Conservation (phyloP, 192 early-diverging fungal species). For the Bifiguratus adelaidae region DNA sequence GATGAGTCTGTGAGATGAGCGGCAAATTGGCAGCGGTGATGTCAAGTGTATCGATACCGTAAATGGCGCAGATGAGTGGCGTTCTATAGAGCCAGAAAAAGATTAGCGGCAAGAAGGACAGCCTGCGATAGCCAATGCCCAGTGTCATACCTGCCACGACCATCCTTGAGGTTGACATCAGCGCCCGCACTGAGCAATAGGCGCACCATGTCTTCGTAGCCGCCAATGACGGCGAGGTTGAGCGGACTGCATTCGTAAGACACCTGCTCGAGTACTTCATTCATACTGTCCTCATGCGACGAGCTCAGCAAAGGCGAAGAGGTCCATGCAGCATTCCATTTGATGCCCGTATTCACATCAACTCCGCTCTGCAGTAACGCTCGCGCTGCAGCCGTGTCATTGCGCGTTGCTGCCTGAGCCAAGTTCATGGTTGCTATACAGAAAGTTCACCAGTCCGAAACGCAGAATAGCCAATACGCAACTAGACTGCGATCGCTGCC, state of each 20-base stretch:
- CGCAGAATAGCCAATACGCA: too few species aligned
- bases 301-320: constrained; percentile 27
- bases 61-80: constrained; percentile 48
- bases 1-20: constrained; percentile 36
- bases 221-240: constrained; percentile 46
- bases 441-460: too few species aligned
- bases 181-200: constrained; percentile 43
- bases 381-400: constrained; percentile 21
- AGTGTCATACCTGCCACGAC: constrained; percentile 41
- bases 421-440: constrained; percentile 33
- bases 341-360: constrained; percentile 29
- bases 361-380: constrained; percentile 23
- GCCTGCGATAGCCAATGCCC: neutral
- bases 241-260: too few species aligned
- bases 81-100: constrained; percentile 24
- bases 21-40: constrained; percentile 44
- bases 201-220: constrained; percentile 43
- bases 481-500: too few species aligned
- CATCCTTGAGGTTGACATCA: constrained; percentile 43
- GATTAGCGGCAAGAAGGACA: neutral
- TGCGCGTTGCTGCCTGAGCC: constrained; percentile 21
- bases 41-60: constrained; percentile 37
- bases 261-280: too few species aligned
- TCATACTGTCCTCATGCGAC: too few species aligned
- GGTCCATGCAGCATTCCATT: constrained; percentile 26